These are phyloP conservation scores for Pichia membranifaciens DNA, from an alignment of 805 yeast genomes.

Conservation along the genomic window DNA sequence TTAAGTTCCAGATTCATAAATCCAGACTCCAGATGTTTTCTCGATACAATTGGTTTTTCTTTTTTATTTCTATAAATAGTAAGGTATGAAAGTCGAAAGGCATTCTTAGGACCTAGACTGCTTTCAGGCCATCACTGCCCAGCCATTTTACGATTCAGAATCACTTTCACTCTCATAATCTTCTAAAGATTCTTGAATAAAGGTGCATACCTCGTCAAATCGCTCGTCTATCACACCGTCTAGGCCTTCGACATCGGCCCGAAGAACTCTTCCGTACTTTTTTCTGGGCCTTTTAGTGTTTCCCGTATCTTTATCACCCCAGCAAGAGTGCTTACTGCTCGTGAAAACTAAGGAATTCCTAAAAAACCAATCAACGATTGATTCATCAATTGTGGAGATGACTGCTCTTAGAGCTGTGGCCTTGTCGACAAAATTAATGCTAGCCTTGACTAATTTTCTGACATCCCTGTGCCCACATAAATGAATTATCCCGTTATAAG, in stretches of 20 bases:
- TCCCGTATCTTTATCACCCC: conserved; percentile 45
- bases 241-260: conserved; percentile 66
- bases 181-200: conserved; percentile 72
- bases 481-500: conserved; percentile 82
- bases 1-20: no score
- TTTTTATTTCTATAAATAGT: no score
- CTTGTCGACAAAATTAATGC: conserved; percentile 63
- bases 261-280: conserved; percentile 84
- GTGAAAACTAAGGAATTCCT: conserved; percentile 81
- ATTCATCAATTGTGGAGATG: conserved; percentile 84
- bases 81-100: background rate
- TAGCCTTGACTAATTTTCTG: conserved; percentile 57
- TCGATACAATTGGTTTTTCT: no score
- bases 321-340: conserved; percentile 66
- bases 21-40: no score
- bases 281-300: conserved; percentile 68
- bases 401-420: conserved; percentile 65
- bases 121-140: background rate
- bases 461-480: conserved; percentile 78
- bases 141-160: conserved; percentile 10
- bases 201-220: conserved; percentile 81
- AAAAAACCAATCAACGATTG: conserved; percentile 86
- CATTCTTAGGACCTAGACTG: background rate
- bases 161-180: conserved; percentile 46
- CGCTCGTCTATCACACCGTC: conserved; percentile 74